A percentile compares a stretch with the other conserved stretches of the same genome.
Conservation (phyloP, 2,329 filamentous ascomycete species). For the Colletotrichum sp. region DNA sequence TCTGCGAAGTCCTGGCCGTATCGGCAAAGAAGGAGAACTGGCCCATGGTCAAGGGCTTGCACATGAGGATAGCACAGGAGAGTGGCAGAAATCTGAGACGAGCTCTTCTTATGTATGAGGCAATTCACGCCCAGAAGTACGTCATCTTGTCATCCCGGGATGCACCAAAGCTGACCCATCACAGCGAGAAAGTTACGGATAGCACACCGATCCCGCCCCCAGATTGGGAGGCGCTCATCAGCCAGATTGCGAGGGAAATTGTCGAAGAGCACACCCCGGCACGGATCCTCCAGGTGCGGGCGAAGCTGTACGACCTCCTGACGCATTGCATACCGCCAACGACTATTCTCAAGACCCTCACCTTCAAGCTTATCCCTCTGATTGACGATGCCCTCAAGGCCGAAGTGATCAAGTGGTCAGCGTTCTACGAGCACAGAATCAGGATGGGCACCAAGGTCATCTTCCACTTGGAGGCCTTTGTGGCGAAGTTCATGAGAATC, state of each 20-base stretch:
- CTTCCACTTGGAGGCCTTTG: conserved; percentile 97
- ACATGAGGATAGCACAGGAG: conserved; percentile 85
- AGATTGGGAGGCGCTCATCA: conserved; percentile 94
- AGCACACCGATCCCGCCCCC: conserved; percentile 90
- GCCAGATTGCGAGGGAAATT: conserved; percentile 90
- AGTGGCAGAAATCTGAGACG: conserved; percentile 89
- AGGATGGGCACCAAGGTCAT: conserved; percentile 94
- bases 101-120: conserved; percentile 95
- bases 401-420: conserved; percentile 93
- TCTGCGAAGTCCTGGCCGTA: conserved; percentile 75
- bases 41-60: conserved; percentile 75
- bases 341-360: conserved; percentile 91
- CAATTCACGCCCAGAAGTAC: conserved; percentile 96
- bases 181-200: conserved; percentile 87
- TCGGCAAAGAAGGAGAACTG: conserved; percentile 83
- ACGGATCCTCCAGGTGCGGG: conserved; percentile 83
- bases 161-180: conserved; percentile 31
- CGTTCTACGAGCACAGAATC: conserved; percentile 96
- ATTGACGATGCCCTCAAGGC: conserved; percentile 90
- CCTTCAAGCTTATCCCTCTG: conserved; percentile 87
- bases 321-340: conserved; percentile 97
- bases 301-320: conserved; percentile 95
- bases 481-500: conserved; percentile 97
- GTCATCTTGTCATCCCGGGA: conserved; percentile 29
- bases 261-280: conserved; percentile 91